These are phyloP conservation scores for Yamadazyma olivae DNA, from an alignment of 805 yeast genomes.

Conservation along the genomic window DNA sequence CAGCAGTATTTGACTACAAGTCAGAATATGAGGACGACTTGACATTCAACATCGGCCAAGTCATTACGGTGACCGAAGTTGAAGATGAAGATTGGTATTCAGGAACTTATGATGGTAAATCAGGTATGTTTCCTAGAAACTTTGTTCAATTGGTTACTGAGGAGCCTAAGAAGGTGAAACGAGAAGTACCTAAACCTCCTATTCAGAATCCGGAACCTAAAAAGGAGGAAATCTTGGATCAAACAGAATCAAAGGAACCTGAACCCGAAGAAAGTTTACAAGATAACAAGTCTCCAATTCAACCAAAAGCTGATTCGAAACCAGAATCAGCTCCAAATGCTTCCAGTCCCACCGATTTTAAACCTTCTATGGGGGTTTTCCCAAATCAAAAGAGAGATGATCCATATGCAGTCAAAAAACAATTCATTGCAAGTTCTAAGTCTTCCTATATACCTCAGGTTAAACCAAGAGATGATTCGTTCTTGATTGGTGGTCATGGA, in stretches of 20 bases:
- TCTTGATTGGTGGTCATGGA: conserved; percentile 25
- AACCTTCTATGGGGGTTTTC: conserved; percentile 3
- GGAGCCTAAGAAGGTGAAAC: conserved; percentile 4
- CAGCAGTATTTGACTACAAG: conserved; percentile 63
- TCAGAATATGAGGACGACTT: conserved; percentile 77
- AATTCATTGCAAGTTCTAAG: conserved; percentile 53
- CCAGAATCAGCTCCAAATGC: neutral
- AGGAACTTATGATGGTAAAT: conserved; percentile 61
- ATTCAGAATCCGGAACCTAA: neutral
- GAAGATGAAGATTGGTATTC: conserved; percentile 93
- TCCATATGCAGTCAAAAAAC: conserved; percentile 51
- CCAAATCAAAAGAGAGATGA: conserved; percentile 36
- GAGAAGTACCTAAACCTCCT: conserved; percentile 9
- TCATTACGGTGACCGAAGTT: conserved; percentile 68
- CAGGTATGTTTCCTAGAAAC: conserved; percentile 86
- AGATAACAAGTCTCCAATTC: neutral
- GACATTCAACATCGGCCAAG: conserved; percentile 62
- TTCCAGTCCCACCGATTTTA: neutral
- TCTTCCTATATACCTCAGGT: conserved; percentile 57
- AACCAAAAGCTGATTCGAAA: neutral
- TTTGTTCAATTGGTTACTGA: conserved; percentile 49
- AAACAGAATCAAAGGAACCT: neutral
- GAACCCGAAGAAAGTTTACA: neutral
- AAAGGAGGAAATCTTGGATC: conserved; percentile 4
- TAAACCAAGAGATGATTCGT: conserved; percentile 37